Conservation (phyloP, 2,329 filamentous ascomycete genomes). For the Trematosphaeria pertusa region DNA sequence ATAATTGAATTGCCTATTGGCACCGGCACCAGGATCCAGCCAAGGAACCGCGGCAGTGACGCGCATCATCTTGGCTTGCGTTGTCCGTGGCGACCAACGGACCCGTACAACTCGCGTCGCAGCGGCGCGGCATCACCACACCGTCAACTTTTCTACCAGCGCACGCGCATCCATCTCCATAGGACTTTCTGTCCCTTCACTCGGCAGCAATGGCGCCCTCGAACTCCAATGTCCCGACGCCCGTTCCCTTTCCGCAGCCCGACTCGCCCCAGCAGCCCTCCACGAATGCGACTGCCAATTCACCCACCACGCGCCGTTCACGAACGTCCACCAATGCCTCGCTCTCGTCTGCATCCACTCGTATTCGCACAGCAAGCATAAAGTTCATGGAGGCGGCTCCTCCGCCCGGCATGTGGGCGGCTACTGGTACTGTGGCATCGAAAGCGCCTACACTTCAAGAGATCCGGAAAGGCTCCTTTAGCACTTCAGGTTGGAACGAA, state of each 20-base stretch:
- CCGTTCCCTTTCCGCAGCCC: slow-evolving; percentile 37
- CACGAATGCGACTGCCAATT: slow-evolving; percentile 19
- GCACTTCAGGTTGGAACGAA: slow-evolving; percentile 42
- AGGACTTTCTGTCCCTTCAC: background rate
- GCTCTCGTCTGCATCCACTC: slow-evolving; percentile 29
- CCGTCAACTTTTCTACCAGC: too few species aligned
- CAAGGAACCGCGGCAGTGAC: too few species aligned
- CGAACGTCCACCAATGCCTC: slow-evolving; percentile 44
- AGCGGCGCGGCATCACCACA: too few species aligned
- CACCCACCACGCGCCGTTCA: slow-evolving; percentile 25
- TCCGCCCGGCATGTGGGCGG: slow-evolving; percentile 54
- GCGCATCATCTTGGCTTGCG: background rate
- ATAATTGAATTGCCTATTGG: too few species aligned
- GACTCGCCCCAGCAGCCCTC: slow-evolving; percentile 19
- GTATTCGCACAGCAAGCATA: slow-evolving; percentile 44
- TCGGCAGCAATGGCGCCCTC: slow-evolving; percentile 9
- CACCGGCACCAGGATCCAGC: too few species aligned
- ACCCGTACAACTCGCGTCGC: too few species aligned
- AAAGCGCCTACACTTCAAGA: slow-evolving; percentile 53
- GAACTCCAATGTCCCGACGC: slow-evolving; percentile 28
- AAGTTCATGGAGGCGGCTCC: slow-evolving; percentile 48
- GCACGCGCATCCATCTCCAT: background rate
- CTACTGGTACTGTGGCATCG: slow-evolving; percentile 49
- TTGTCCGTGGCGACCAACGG: slow-evolving; percentile 25
- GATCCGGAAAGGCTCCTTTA: slow-evolving; percentile 49